Evolutionary conservation across 371 early-diverging fungal genomes (phyloP), one percentile per base, ranked within the genome.

Genomic region (Mortierella sp.): DNA sequence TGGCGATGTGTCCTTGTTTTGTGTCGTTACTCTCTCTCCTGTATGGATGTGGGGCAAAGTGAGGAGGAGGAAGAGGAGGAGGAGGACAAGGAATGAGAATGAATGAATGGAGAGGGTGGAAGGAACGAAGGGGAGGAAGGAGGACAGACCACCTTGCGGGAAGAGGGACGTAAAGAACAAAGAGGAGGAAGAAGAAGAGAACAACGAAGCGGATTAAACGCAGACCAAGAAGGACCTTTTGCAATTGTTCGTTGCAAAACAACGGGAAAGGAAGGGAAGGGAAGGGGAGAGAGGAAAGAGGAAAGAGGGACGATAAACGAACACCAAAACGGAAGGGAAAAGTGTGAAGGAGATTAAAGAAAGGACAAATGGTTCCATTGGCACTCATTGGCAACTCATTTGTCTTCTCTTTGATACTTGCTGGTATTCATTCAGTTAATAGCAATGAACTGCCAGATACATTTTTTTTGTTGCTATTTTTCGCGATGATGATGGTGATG

Each of bases 201-300:
- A 16, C 7, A 31, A 8, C 14, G 7, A 16, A 31, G 34, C 19
- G 34, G 7, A 19, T 58, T 55, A 19, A 58, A 58, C 37, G 58
- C 34, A 9, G 58, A 58, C 37, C 31, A 34, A 34, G 19, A 34
- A 34, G 2, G 5, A 29, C n/a, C n/a, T n/a, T n/a, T n/a, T n/a
- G n/a, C n/a, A 55, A 31, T 34, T 58, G 58, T 22, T 58, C 58
- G 58, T 58, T 58, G 58, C 34, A 29, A 58, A n/a, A n/a, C n/a
- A n/a, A 58, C 34, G 9, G 24, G 37, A 14, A 19, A 58, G 19
- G 58, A 34, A 19, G 8, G 16, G 2, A 2, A 3, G 34, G 13
- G 34, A 34, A 34, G 7, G 29, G 16, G 55, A 34, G 34, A 58
- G 19, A 58, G 8, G 8, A 6, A 31, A 19, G 7, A 19, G 0